These are phyloP conservation scores for Chrysochromulina parva DNA, from an alignment of 78 protist species.

Conservation along the genomic window DNA sequence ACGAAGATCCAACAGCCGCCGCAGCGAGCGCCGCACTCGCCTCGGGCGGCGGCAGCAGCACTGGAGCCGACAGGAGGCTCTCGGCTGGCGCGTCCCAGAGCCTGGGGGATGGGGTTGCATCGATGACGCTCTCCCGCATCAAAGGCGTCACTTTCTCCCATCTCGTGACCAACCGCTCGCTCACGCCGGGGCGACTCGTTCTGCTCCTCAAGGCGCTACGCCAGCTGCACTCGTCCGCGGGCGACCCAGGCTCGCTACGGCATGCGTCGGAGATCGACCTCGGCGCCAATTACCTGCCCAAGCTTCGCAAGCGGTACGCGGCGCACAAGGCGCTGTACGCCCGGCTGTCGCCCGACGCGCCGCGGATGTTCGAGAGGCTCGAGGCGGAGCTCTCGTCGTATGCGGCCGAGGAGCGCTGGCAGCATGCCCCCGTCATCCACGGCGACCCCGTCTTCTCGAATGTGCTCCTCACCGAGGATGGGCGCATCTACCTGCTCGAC, in stretches of 20 bases:
- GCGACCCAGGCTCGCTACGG: neutral
- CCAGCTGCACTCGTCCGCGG: neutral
- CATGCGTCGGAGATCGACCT: neutral
- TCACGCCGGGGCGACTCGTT: neutral
- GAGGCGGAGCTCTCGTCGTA: neutral
- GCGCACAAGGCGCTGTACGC: neutral
- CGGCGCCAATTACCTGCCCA: neutral
- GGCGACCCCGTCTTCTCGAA: slow-evolving; percentile 36
- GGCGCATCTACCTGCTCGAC: neutral
- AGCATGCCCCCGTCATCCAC: neutral
- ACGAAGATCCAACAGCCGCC: too few species aligned
- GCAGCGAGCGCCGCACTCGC: too few species aligned
- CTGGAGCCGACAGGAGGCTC: too few species aligned
- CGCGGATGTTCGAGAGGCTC: neutral
- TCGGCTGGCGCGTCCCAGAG: too few species aligned
- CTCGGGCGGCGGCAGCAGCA: too few species aligned
- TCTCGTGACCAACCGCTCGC: neutral
- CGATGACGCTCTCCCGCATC: slow-evolving; percentile 4
- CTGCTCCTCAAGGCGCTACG: neutral
- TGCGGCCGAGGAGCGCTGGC: neutral
- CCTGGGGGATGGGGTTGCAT: neutral
- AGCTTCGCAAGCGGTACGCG: neutral
- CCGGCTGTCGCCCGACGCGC: neutral
- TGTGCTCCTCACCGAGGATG: neutral
- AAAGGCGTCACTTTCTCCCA: neutral